Percentiles rank a stretch among this genome's conserved stretches.
phyloP scores from a whole-genome alignment of 1,139 yeast genomes.

The Zygoascus sp. region DNA sequence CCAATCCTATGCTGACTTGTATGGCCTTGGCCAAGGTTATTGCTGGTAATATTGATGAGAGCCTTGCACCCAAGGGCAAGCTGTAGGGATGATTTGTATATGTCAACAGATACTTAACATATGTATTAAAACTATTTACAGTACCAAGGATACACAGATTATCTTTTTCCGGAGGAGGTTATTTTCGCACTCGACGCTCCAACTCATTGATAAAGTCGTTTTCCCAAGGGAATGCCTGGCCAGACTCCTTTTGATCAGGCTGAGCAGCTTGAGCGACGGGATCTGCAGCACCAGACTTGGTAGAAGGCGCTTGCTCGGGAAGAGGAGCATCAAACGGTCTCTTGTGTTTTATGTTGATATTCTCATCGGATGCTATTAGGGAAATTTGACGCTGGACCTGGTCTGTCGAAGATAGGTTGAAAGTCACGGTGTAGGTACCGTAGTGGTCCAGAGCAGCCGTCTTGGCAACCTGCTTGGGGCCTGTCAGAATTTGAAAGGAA shows the following conservation, averaged over 20 bases:
- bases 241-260: not conserved
- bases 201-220: constrained; percentile 26
- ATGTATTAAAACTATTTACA: constrained; percentile 6
- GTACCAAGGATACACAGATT: not conserved
- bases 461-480: constrained; percentile 2
- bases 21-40: constrained; percentile 32
- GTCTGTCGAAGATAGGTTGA: constrained; percentile 18
- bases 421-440: constrained; percentile 18
- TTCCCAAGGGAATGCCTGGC: constrained; percentile 29
- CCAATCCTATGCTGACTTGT: constrained; percentile 43
- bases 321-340: constrained; percentile 19
- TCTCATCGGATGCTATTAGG: not conserved
- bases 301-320: constrained; percentile 13
- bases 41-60: constrained; percentile 17
- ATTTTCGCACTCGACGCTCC: constrained; percentile 15
- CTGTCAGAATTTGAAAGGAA: constrained; percentile 4
- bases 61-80: constrained; percentile 4
- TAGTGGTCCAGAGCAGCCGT: constrained; percentile 19
- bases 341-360: not conserved
- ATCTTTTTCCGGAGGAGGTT: no score
- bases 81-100: not conserved
- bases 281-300: not conserved
- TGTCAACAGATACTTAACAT: not conserved
- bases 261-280: constrained; percentile 4
- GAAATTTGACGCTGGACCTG: constrained; percentile 12